Conservation (phyloP, 768 basidiomycete genomes). For the Tricholoma flavovirens region DNA sequence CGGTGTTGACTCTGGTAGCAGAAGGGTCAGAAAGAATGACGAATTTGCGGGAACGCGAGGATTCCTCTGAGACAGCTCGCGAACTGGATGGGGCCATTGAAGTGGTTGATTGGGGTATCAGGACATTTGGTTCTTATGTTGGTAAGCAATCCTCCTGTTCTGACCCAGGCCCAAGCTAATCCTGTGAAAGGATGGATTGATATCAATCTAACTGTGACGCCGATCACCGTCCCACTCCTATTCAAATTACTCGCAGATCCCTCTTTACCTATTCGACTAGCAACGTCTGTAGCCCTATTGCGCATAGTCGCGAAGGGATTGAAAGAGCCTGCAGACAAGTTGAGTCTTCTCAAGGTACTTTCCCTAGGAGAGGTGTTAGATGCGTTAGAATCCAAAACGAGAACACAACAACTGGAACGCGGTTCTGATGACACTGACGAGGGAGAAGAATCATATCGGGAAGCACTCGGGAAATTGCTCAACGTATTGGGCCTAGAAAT, state of each 20-base stretch:
- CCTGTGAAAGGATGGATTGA: conserved; percentile 84
- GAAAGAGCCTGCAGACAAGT: conserved; percentile 84
- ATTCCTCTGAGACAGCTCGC: conserved; percentile 35
- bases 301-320: conserved; percentile 90
- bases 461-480: conserved; percentile 79
- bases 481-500: conserved; percentile 81
- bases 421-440: conserved; percentile 68
- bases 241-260: conserved; percentile 78
- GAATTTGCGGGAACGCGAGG: conserved; percentile 42
- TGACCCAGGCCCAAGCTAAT: background rate
- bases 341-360: conserved; percentile 85
- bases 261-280: conserved; percentile 73
- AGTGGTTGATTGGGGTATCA: conserved; percentile 86
- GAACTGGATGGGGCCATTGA: conserved; percentile 61
- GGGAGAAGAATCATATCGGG: conserved; percentile 84
- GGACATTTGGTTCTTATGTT: conserved; percentile 89
- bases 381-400: conserved; percentile 73
- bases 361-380: conserved; percentile 79
- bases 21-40: conserved; percentile 61
- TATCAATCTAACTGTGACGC: conserved; percentile 92
- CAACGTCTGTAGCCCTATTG: conserved; percentile 73
- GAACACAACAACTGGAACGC: conserved; percentile 56
- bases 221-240: conserved; percentile 77
- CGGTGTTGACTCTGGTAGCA: conserved; percentile 77
- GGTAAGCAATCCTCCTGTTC: conserved; percentile 49